Evolutionary conservation across 805 yeast genomes (phyloP).

Genomic region (Wickerhamiella domercqiae): DNA sequence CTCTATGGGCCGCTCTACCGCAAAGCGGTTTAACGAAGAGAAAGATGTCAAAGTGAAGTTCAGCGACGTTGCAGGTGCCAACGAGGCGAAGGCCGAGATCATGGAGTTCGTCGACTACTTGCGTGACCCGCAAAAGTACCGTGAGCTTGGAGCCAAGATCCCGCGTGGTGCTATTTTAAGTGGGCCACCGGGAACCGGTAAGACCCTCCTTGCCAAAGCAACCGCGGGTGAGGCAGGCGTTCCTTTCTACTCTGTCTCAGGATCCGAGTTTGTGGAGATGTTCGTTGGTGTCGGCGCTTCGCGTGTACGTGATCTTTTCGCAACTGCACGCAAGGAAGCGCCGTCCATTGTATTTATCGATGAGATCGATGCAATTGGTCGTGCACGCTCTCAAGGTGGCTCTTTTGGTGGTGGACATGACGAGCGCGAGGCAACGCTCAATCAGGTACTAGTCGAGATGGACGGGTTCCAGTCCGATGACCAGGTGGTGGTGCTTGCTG

Average conservation of each 20-base stretch:
- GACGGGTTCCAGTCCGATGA: constrained; percentile 88
- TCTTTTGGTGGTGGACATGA: constrained; percentile 66
- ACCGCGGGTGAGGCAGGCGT: constrained; percentile 99
- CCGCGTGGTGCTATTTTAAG: constrained; percentile 96
- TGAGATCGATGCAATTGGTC: constrained; percentile 99
- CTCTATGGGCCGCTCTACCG: constrained; percentile 78
- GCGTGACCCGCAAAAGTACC: constrained; percentile 80
- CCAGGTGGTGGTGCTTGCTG: constrained; percentile 93
- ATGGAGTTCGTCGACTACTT: constrained; percentile 95
- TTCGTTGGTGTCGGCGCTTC: constrained; percentile 99
- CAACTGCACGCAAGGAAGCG: constrained; percentile 82
- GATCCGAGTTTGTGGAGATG: constrained; percentile 97
- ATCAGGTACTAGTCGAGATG: constrained; percentile 95
- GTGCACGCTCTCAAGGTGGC: constrained; percentile 46
- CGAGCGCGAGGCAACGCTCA: constrained; percentile 91
- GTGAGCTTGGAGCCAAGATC: constrained; percentile 85
- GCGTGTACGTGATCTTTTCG: constrained; percentile 88
- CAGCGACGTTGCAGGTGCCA: constrained; percentile 93
- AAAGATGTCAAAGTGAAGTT: constrained; percentile 79
- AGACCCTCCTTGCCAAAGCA: constrained; percentile 90
- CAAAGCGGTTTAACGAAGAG: constrained; percentile 81
- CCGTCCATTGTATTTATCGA: constrained; percentile 95
- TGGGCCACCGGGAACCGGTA: constrained; percentile 99
- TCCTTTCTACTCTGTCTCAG: constrained; percentile 89
- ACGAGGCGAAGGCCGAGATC: constrained; percentile 92